These are phyloP conservation scores for Furculomyces boomerangus DNA, from an alignment of 371 early-diverging fungal genomes.

Conservation along the genomic window DNA sequence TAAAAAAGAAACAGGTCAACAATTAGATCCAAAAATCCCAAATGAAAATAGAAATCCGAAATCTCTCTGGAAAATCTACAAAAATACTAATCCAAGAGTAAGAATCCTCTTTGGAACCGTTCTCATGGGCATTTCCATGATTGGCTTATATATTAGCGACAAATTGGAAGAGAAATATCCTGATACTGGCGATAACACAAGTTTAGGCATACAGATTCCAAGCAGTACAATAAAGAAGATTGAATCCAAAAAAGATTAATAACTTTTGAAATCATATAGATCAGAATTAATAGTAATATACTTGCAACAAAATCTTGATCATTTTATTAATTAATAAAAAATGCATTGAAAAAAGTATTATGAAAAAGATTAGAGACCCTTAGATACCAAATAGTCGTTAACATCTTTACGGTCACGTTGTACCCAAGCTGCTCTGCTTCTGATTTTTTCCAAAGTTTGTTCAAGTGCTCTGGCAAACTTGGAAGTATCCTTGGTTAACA, in stretches of 20 bases:
- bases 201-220: neutral
- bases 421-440: constrained; percentile 60
- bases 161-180: constrained; percentile 14
- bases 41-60: too few species aligned
- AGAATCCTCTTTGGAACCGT: constrained; percentile 21
- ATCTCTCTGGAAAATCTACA: constrained; percentile 16
- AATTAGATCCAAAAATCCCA: too few species aligned
- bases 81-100: constrained; percentile 15
- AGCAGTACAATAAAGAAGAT: neutral
- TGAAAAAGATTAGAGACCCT: neutral
- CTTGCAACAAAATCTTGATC: neutral
- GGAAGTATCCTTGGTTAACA: constrained; percentile 53
- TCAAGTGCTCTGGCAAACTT: constrained; percentile 49
- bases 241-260: neutral
- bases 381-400: constrained; percentile 35
- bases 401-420: constrained; percentile 52
- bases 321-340: neutral
- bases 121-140: constrained; percentile 19
- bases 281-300: neutral
- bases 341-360: neutral
- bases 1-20: too few species aligned
- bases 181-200: neutral
- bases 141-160: constrained; percentile 21
- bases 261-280: neutral
- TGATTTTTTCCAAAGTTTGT: constrained; percentile 73